These are phyloP conservation scores for Plectranthus barbatus DNA, from an alignment of 257 asterid species.

Conservation along the genomic window DNA sequence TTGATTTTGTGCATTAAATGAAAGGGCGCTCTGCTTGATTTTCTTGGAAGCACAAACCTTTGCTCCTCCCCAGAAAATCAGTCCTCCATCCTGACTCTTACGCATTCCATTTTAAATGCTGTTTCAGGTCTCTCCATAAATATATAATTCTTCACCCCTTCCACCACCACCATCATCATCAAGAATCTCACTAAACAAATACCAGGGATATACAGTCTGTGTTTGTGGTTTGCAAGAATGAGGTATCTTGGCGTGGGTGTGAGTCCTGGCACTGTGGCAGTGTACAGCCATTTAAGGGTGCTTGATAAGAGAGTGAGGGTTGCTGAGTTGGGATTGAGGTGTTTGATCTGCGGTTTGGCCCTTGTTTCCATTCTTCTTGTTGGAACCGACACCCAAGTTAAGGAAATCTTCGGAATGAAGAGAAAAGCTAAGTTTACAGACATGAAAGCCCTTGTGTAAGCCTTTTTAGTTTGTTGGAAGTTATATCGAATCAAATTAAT, in stretches of 20 bases:
- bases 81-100: conserved; percentile 7
- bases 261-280: conserved; percentile 70
- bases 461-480: conserved; percentile 63
- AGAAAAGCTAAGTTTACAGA: conserved; percentile 79
- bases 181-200: not conserved
- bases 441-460: conserved; percentile 91
- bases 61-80: conserved; percentile 31
- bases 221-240: conserved; percentile 31
- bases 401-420: conserved; percentile 59
- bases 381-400: conserved; percentile 68
- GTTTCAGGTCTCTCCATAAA: conserved; percentile 9
- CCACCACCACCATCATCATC: not conserved
- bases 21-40: too few relatives aligned
- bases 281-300: conserved; percentile 39
- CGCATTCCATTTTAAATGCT: conserved; percentile 15
- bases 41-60: conserved; percentile 33
- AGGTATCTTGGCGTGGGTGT: conserved; percentile 84
- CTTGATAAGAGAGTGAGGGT: conserved; percentile 57
- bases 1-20: too few relatives aligned
- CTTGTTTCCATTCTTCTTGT: conserved; percentile 56
- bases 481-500: too few relatives aligned
- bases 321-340: conserved; percentile 55
- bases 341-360: conserved; percentile 51
- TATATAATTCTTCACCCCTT: not conserved
- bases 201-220: too few relatives aligned